Conservation (phyloP, 805 yeast species). For the Lachancea fermentati region DNA sequence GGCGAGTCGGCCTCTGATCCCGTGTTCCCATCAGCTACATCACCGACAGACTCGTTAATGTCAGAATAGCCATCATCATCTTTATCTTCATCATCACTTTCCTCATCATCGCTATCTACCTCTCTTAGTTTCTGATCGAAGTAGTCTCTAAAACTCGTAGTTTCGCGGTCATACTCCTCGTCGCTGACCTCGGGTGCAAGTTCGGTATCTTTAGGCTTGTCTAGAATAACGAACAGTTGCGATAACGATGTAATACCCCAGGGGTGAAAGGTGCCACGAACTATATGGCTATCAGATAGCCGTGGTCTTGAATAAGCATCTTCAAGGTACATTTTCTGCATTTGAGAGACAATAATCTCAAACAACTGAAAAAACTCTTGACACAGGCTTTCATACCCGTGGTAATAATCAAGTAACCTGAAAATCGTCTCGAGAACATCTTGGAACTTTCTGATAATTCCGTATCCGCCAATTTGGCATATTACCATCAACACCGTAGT, state of each 20-base stretch:
- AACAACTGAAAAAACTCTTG: constrained; percentile 72
- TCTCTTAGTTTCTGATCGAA: constrained; percentile 32
- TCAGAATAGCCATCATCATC: too few species aligned
- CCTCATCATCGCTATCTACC: constrained; percentile 35
- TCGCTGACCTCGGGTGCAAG: constrained; percentile 22
- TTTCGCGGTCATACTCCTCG: constrained; percentile 1
- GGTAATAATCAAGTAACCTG: constrained; percentile 73
- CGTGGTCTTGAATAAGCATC: constrained; percentile 21
- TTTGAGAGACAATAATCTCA: constrained; percentile 49
- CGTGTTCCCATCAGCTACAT: constrained; percentile 6
- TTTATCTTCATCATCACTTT: constrained; percentile 15
- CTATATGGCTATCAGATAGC: constrained; percentile 15
- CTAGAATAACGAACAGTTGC: constrained; percentile 42
- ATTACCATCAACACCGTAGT: constrained; percentile 66
- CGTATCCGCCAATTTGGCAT: constrained; percentile 63
- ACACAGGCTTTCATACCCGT: constrained; percentile 69
- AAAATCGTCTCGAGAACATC: constrained; percentile 75
- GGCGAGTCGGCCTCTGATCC: constrained; percentile 12
- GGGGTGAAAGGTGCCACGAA: constrained; percentile 38
- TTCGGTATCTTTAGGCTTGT: constrained; percentile 29
- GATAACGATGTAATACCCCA: constrained; percentile 52
- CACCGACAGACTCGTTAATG: too few species aligned
- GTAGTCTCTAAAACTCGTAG: constrained; percentile 31
- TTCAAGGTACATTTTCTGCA: constrained; percentile 35
- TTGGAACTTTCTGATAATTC: constrained; percentile 55